Percentiles rank a stretch among this genome's conserved stretches.
These are phyloP conservation scores for Rhynchosporium agropyri DNA, from an alignment of 2,329 filamentous ascomycete species.

Conservation along the genomic window DNA sequence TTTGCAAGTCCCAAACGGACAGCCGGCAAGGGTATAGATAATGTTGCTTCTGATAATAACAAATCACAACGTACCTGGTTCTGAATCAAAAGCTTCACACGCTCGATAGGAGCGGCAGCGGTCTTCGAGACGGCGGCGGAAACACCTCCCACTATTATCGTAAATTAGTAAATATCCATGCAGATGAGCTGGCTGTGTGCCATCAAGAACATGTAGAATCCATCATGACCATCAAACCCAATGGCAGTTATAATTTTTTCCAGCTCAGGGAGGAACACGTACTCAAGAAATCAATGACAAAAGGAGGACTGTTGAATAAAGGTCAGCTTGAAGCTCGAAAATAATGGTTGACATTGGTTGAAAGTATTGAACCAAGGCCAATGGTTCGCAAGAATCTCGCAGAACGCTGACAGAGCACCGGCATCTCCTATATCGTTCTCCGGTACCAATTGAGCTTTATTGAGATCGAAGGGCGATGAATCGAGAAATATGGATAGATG, in stretches of 20 bases:
- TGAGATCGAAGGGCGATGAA: conserved; percentile 34
- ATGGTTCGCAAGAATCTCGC: conserved; percentile 33
- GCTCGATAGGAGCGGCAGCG: conserved; percentile 99
- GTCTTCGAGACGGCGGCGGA: conserved; percentile 99
- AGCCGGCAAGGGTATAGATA: conserved; percentile 22
- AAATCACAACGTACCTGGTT: conserved; percentile 80
- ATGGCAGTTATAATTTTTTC: conserved; percentile 24
- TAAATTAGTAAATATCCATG: conserved; percentile 33
- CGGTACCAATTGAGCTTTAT: conserved; percentile 35
- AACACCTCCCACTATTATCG: conserved; percentile 91
- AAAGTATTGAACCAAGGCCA: conserved; percentile 32
- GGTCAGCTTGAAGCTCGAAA: conserved; percentile 34
- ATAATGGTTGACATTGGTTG: conserved; percentile 21
- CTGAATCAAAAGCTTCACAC: conserved; percentile 99
- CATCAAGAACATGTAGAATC: conserved; percentile 16
- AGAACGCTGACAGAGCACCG: conserved; percentile 16
- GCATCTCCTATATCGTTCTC: conserved; percentile 27
- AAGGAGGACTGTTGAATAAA: conserved; percentile 63
- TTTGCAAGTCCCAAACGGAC: conserved; percentile 31
- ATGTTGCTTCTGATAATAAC: conserved; percentile 6
- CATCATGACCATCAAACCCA: conserved; percentile 21
- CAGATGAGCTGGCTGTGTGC: background rate
- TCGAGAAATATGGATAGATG: conserved; percentile 27
- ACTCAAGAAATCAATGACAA: conserved; percentile 99
- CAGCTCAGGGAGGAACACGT: conserved; percentile 54